phyloP scores from a whole-genome alignment of 2,329 filamentous ascomycete genomes.

The Botrytis aclada region DNA sequence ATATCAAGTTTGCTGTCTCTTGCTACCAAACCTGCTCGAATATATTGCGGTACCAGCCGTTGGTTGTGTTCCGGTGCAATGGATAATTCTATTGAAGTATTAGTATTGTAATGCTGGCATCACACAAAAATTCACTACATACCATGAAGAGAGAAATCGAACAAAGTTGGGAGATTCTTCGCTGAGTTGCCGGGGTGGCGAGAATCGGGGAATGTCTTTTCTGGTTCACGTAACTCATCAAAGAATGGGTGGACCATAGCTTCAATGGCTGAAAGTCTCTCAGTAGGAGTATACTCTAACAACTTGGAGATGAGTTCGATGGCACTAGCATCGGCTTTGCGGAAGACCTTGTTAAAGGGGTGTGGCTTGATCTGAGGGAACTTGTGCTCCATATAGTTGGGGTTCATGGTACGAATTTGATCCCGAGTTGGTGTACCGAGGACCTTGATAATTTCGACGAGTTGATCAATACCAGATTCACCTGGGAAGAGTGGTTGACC shows the following conservation, averaged over 20 bases:
- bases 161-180: constrained; percentile 81
- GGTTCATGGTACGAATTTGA: constrained; percentile 99
- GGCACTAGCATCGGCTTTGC: constrained; percentile 87
- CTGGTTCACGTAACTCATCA: constrained; percentile 90
- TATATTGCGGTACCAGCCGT: constrained; percentile 81
- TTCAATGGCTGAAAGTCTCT: constrained; percentile 87
- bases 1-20: constrained; percentile 57
- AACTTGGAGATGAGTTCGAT: constrained; percentile 93
- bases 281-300: constrained; percentile 95
- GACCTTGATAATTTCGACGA: constrained; percentile 99
- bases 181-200: constrained; percentile 74
- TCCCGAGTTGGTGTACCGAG: constrained; percentile 93
- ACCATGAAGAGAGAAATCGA: constrained; percentile 95
- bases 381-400: constrained; percentile 99
- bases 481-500: constrained; percentile 97
- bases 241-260: constrained; percentile 99
- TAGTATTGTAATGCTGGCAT: background rate
- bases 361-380: constrained; percentile 99
- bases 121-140: constrained; percentile 40
- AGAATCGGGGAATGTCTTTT: constrained; percentile 87
- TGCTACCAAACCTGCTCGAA: constrained; percentile 68
- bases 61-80: constrained; percentile 85
- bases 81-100: constrained; percentile 71
- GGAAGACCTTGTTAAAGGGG: constrained; percentile 98
- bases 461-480: constrained; percentile 96